These are phyloP conservation scores for Hanseniaspora guilliermondii DNA, from an alignment of 805 yeast species.

Conservation along the genomic window DNA sequence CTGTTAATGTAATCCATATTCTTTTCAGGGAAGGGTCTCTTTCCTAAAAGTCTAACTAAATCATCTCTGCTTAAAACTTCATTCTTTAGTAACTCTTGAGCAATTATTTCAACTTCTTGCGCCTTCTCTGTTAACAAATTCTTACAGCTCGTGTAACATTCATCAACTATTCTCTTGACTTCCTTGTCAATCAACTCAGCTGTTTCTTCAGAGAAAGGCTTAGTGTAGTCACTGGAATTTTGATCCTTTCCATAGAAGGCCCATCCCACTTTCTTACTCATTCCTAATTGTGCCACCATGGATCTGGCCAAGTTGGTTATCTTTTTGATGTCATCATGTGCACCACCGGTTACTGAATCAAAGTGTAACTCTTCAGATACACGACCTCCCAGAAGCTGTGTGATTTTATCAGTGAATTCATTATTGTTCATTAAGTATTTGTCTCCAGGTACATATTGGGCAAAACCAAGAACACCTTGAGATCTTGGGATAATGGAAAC, in stretches of 20 bases:
- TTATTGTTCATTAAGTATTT: conserved; percentile 63
- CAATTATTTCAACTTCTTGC: conserved; percentile 68
- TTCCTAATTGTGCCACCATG: conserved; percentile 80
- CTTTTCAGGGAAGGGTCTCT: conserved; percentile 81
- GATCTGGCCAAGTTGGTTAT: conserved; percentile 78
- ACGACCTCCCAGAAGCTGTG: conserved; percentile 90
- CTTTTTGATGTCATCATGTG: conserved; percentile 83
- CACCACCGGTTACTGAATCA: conserved; percentile 80
- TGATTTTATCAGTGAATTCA: conserved; percentile 72
- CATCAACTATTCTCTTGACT: conserved; percentile 63
- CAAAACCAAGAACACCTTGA: conserved; percentile 90
- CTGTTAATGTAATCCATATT: conserved; percentile 59
- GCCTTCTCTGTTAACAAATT: conserved; percentile 56
- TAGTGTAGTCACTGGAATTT: conserved; percentile 46
- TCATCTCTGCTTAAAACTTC: conserved; percentile 91
- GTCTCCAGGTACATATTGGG: conserved; percentile 87
- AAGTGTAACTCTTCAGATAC: conserved; percentile 85
- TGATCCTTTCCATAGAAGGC: conserved; percentile 42
- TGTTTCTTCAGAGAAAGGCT: conserved; percentile 84
- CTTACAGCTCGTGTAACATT: conserved; percentile 61
- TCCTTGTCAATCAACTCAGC: conserved; percentile 72
- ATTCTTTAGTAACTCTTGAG: conserved; percentile 70
- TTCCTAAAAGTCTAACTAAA: conserved; percentile 78
- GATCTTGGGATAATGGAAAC: conserved; percentile 94
- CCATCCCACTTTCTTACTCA: conserved; percentile 72